Base-by-base conservation (phyloP, 2,329 filamentous ascomycete species). In the Talaromyces marneffei region DNA sequence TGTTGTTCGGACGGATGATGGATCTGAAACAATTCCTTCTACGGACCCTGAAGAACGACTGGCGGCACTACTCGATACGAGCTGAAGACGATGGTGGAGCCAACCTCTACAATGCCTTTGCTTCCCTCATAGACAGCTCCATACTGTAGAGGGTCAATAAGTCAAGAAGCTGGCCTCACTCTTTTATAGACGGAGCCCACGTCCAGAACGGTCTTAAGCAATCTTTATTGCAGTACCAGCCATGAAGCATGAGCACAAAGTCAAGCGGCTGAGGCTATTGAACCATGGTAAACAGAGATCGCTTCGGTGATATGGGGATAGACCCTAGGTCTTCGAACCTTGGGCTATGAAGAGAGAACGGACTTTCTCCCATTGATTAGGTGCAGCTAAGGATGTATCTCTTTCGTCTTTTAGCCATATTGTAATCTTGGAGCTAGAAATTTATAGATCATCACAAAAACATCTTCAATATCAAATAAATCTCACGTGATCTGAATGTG, bases 1-100 rank as follows among this genome's bases (percentile, higher is more conserved):
- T 62, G 64, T 62, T 46, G 59, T 54, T 9, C 60, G 62, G 27
- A 61, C 59, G 25, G 53, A 52, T 27, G 59, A 63, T 27, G 58
- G 61, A 20, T 68, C 68, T 37, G 62, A 57, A 25, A 52, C 53
- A 42, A 64, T 50, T 59, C 65, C 52, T 66, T 69, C 57, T 65
- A 71, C 52, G 69, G 66, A 58, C 68, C 67, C 54, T 18, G 67
- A 71, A 31, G 66, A 72, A 62, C 77, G 72, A 65, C 64, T 79
- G 33, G 70, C 70, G 55, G 69, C 69, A 9, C 50, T 79, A 27
- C 64, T 79, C 62, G 74, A 76, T 60, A 72, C 75, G 71, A 72
- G 53, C 20, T 60, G 46, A 58, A 5, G 27, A 2, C 2, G 44
- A 20, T 23, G n/a, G 27, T 16, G 23, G 2, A 14, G 18, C 9